These are phyloP conservation scores for Diaporthe ilicicola DNA, from an alignment of 2,329 filamentous ascomycete species.

Conservation along the genomic window DNA sequence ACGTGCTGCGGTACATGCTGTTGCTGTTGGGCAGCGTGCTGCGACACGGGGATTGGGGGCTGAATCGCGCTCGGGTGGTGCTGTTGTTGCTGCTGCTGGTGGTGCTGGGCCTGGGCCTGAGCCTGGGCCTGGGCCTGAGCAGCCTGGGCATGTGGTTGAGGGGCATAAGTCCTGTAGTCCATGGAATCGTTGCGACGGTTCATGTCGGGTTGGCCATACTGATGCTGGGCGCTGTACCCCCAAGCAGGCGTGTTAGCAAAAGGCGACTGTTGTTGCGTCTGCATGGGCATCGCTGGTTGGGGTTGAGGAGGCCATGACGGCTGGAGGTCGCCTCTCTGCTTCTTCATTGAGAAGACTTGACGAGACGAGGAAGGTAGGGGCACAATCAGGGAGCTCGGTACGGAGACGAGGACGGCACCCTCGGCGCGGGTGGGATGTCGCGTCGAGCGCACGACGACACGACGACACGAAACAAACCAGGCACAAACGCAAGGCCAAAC, in stretches of 20 bases:
- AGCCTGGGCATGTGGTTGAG: slow-evolving; percentile 29
- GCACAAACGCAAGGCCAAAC: not conserved
- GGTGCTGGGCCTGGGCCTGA: slow-evolving; percentile 33
- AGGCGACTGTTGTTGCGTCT: slow-evolving; percentile 38
- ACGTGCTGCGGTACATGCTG: slow-evolving; percentile 30
- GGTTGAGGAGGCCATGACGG: slow-evolving; percentile 42
- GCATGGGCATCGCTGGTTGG: slow-evolving; percentile 40
- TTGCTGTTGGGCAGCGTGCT: slow-evolving; percentile 31
- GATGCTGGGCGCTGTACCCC: slow-evolving; percentile 52
- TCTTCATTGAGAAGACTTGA: slow-evolving; percentile 36
- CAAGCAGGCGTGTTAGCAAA: slow-evolving; percentile 48
- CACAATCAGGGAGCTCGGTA: not conserved
- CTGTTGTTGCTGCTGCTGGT: slow-evolving; percentile 39
- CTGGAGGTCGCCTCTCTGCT: slow-evolving; percentile 36
- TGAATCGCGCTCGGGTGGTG: slow-evolving; percentile 33
- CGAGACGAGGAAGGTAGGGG: not conserved
- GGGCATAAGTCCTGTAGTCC: slow-evolving; percentile 38
- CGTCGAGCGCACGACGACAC: slow-evolving; percentile 21
- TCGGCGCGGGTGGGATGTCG: slow-evolving; percentile 9
- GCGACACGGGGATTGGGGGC: slow-evolving; percentile 34
- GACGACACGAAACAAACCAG: slow-evolving; percentile 16
- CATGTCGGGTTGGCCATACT: slow-evolving; percentile 61
- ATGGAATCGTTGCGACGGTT: slow-evolving; percentile 42
- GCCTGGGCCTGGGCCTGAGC: slow-evolving; percentile 24
- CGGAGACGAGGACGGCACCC: not conserved